Evolutionary conservation across 2,329 filamentous ascomycete species (phyloP).

Genomic region (Trichoderma cornu-damae): DNA sequence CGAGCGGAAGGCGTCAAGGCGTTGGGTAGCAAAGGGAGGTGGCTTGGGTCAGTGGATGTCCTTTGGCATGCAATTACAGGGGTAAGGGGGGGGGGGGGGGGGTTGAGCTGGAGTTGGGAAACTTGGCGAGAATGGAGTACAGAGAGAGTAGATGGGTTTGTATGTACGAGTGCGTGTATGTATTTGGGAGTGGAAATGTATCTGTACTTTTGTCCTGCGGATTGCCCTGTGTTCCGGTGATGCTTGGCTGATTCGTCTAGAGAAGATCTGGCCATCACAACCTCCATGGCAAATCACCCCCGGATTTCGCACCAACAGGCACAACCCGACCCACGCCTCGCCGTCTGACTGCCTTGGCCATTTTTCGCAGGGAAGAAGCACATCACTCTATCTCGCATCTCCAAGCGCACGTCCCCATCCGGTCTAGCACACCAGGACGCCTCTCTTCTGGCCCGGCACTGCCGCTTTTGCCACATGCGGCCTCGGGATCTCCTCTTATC

Average conservation of each 20-base stretch:
- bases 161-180: slow-evolving; percentile 14
- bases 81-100: too few relatives aligned
- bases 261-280: neutral
- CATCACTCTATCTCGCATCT: slow-evolving; percentile 9
- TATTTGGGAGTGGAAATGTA: slow-evolving; percentile 13
- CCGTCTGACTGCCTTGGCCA: too few relatives aligned
- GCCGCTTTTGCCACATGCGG: too few relatives aligned
- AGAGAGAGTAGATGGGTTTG: slow-evolving; percentile 2
- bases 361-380: neutral
- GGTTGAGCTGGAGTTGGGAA: neutral
- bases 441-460: neutral
- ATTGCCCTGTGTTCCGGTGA: neutral
- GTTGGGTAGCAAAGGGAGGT: slow-evolving; percentile 8
- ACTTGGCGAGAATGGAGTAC: neutral
- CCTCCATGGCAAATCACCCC: neutral
- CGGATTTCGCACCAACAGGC: neutral
- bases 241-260: neutral
- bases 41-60: neutral
- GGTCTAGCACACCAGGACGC: neutral
- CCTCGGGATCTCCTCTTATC: too few relatives aligned
- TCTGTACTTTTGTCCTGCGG: slow-evolving; percentile 6
- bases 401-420: neutral
- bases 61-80: neutral
- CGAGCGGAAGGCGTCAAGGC: slow-evolving; percentile 17
- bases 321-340: neutral